A percentile compares a stretch with the other conserved stretches of the same genome.
Evolutionary conservation across 192 early-diverging fungal species (phyloP).

Genomic region (Neocallimastix lanati): DNA sequence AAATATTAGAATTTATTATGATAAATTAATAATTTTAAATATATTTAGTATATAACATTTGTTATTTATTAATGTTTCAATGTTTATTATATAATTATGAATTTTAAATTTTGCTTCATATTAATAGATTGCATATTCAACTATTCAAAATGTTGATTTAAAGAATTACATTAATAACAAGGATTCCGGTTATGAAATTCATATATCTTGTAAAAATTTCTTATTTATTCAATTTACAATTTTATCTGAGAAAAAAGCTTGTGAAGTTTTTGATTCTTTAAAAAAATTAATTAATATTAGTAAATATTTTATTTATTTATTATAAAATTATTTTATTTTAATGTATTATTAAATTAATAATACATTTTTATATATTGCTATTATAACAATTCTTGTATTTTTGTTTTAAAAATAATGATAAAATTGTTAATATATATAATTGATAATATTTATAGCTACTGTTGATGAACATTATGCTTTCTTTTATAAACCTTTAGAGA

Average conservation of each 20-base stretch:
- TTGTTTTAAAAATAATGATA: too few relatives aligned
- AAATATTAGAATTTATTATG: too few relatives aligned
- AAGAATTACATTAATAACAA: constrained; percentile 12
- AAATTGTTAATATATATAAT: too few relatives aligned
- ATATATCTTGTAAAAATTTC: constrained; percentile 70
- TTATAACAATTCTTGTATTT: too few relatives aligned
- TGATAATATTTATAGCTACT: too few relatives aligned
- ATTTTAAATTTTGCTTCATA: not conserved
- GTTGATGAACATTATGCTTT: constrained; percentile 67
- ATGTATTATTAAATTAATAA: too few relatives aligned
- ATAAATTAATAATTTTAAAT: not conserved
- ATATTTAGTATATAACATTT: not conserved
- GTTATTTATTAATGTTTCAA: not conserved
- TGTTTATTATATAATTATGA: not conserved
- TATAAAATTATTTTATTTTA: too few relatives aligned
- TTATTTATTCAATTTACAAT: constrained; percentile 49
- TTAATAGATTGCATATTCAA: constrained; percentile 56
- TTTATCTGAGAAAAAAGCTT: constrained; percentile 41
- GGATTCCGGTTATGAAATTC: constrained; percentile 10
- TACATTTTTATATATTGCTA: too few relatives aligned
- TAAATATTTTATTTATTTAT: too few relatives aligned
- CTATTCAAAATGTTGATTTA: constrained; percentile 63
- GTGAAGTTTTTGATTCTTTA: constrained; percentile 58
- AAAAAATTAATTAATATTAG: constrained; percentile 63
- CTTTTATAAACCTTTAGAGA: constrained; percentile 25